phyloP scores from a whole-genome alignment of 1,284 basidiomycete species.

The Mycena citricolor region DNA sequence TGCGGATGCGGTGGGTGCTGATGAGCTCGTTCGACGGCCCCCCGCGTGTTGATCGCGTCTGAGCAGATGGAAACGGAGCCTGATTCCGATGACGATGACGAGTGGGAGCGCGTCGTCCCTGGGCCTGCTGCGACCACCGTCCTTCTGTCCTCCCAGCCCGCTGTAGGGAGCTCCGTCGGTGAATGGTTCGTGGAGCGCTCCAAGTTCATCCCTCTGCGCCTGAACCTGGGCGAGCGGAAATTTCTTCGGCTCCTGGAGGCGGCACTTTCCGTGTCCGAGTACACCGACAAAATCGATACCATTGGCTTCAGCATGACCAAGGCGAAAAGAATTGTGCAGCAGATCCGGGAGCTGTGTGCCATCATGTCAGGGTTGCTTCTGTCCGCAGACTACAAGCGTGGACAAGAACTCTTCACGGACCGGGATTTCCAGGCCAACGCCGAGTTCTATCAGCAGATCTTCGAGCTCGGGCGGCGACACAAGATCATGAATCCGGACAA shows the following conservation, averaged over 20 bases:
- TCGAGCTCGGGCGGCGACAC: constrained; percentile 78
- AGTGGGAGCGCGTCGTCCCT: constrained; percentile 41
- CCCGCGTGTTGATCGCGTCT: constrained; percentile 11
- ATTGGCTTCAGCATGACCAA: constrained; percentile 72
- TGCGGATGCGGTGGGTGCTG: constrained; percentile 30
- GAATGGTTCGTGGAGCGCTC: constrained; percentile 81
- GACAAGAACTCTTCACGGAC: constrained; percentile 78
- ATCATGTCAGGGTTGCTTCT: constrained; percentile 78
- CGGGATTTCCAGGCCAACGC: constrained; percentile 75
- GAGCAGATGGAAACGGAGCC: constrained; percentile 52
- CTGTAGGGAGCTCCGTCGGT: constrained; percentile 58
- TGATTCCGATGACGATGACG: constrained; percentile 48
- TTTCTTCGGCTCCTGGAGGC: constrained; percentile 78
- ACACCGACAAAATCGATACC: constrained; percentile 83
- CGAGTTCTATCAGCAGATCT: constrained; percentile 73
- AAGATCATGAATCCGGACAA: constrained; percentile 87
- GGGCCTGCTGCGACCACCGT: constrained; percentile 38
- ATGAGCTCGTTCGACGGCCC: constrained; percentile 18
- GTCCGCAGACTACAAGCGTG: constrained; percentile 79
- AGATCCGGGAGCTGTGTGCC: constrained; percentile 80
- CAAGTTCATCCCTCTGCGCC: constrained; percentile 74
- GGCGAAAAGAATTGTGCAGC: constrained; percentile 77
- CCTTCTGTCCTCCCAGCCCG: constrained; percentile 49
- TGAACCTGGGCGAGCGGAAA: constrained; percentile 72
- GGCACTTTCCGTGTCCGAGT: constrained; percentile 77